phyloP scores from a whole-genome alignment of 441 rosid genomes.

The Eruca vesicaria region DNA sequence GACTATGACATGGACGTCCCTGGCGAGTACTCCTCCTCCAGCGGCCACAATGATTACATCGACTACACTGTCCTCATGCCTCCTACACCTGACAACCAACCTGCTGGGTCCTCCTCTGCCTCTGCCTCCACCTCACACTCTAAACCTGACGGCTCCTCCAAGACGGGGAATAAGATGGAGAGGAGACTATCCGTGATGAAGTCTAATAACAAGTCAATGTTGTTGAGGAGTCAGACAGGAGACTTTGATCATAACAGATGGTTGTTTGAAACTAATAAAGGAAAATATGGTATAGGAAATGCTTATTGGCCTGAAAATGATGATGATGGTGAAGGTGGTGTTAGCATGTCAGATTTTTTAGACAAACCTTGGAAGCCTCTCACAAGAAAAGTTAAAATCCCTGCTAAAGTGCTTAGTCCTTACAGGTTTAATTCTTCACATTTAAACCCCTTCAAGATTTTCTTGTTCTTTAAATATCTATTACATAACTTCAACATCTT shows the following conservation, averaged over 20 bases:
- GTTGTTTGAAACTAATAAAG: constrained; percentile 81
- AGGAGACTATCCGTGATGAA: constrained; percentile 72
- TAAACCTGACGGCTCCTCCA: constrained; percentile 36
- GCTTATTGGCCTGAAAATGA: constrained; percentile 77
- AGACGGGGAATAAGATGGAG: constrained; percentile 47
- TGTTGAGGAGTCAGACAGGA: constrained; percentile 78
- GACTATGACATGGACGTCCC: constrained; percentile 77
- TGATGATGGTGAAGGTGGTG: constrained; percentile 41
- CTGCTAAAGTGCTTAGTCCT: constrained; percentile 71
- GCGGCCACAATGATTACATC: constrained; percentile 69
- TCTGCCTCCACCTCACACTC: constrained; percentile 40
- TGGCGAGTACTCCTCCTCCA: constrained; percentile 43
- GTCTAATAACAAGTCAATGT: constrained; percentile 70
- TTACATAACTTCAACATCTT: not conserved
- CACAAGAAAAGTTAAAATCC: constrained; percentile 64
- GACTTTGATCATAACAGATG: constrained; percentile 92
- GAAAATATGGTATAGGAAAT: constrained; percentile 78
- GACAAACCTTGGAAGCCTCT: constrained; percentile 97
- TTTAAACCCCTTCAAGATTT: not conserved
- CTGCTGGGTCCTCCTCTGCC: constrained; percentile 41
- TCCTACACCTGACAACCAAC: constrained; percentile 94
- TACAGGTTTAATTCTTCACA: constrained; percentile 50
- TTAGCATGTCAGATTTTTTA: constrained; percentile 77
- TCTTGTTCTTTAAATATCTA: not conserved
- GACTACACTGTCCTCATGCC: constrained; percentile 92